Evolutionary conservation across 306 rosid species (phyloP).

Genomic region (Luffa acutangula): DNA sequence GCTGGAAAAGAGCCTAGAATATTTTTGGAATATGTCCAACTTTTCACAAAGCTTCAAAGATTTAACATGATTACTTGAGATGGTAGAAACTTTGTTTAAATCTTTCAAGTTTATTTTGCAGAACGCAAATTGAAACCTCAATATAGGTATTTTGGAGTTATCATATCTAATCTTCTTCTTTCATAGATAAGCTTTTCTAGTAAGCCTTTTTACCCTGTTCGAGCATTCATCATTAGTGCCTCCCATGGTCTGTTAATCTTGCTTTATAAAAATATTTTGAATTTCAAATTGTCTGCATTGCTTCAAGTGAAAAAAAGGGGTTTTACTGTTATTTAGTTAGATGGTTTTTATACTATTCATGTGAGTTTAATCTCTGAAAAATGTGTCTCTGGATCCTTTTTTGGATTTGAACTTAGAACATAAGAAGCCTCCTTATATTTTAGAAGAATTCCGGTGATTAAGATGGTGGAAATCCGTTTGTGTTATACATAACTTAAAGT

Average conservation of each 20-base stretch:
- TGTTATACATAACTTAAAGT: neutral
- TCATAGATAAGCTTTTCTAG: neutral
- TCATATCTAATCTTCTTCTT: neutral
- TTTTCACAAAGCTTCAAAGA: neutral
- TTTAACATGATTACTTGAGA: neutral
- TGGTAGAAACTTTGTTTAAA: neutral
- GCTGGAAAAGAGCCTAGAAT: neutral
- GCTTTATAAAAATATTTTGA: neutral
- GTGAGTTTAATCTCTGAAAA: neutral
- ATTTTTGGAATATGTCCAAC: neutral
- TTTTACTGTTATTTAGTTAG: neutral
- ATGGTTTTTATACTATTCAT: neutral
- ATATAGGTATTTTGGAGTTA: neutral
- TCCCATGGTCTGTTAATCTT: neutral
- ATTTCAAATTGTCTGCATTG: neutral
- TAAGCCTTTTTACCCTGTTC: neutral
- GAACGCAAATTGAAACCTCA: neutral
- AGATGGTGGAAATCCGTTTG: neutral
- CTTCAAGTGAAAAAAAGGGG: neutral
- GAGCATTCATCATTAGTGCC: neutral
- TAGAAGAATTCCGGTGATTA: neutral
- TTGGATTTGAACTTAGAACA: neutral
- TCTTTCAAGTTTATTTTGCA: neutral
- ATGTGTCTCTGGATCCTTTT: neutral
- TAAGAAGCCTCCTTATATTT: neutral